A percentile compares a stretch with the other conserved stretches of the same genome.
Conservation (phyloP, 352 stramenopile genomes). For the Pythium myriotylum region DNA sequence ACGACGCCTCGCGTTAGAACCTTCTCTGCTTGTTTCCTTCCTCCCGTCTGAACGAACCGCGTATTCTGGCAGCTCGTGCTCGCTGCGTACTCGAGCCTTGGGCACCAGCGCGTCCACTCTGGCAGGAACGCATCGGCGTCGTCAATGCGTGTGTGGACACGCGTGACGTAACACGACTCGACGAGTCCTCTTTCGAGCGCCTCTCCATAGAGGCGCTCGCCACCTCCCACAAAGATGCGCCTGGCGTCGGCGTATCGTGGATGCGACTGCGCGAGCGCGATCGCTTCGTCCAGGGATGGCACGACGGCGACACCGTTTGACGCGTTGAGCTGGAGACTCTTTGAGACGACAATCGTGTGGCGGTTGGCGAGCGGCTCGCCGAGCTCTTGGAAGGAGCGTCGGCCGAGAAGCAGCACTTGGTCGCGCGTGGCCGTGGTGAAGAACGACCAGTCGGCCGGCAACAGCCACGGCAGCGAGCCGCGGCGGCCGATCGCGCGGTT, state of each 20-base stretch:
- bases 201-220: conserved; percentile 61
- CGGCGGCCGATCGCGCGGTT: conserved; percentile 66
- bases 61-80: too few relatives aligned
- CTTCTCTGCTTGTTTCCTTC: too few relatives aligned
- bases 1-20: too few relatives aligned
- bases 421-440: conserved; percentile 53
- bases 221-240: conserved; percentile 66
- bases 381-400: conserved; percentile 47
- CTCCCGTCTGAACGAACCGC: too few relatives aligned
- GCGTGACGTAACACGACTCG: conserved; percentile 65
- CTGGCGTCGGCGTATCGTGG: conserved; percentile 39
- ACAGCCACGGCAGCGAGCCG: conserved; percentile 57
- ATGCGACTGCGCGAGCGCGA: conserved; percentile 37
- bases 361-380: conserved; percentile 43
- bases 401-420: conserved; percentile 69
- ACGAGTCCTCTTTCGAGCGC: conserved; percentile 44
- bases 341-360: conserved; percentile 60
- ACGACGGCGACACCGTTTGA: conserved; percentile 38
- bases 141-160: conserved; percentile 47
- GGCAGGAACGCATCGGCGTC: conserved; percentile 67
- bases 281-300: conserved; percentile 43
- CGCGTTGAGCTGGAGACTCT: conserved; percentile 40
- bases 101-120: conserved; percentile 46
- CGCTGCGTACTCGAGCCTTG: conserved; percentile 38
- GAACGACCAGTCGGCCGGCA: conserved; percentile 73